Evolutionary conservation across 805 yeast species (phyloP).

Genomic region (Starmerella bacillaris): DNA sequence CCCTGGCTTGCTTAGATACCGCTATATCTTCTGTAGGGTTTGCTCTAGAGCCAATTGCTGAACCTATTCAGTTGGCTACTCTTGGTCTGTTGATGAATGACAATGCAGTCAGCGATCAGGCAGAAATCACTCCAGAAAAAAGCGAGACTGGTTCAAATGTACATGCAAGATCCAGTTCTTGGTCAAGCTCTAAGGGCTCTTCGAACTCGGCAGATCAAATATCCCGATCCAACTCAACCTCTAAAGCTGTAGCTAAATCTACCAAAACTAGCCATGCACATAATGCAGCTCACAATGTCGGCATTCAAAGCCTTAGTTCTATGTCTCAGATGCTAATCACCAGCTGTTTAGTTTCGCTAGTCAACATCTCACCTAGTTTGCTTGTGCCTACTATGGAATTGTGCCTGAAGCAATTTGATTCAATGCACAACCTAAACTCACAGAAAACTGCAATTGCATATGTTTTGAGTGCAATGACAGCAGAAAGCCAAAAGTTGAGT

Average conservation of each 20-base stretch:
- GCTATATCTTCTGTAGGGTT: conserved; percentile 8
- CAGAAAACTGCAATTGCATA: conserved; percentile 6
- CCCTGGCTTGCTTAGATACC: conserved; percentile 10
- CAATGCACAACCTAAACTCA: not conserved
- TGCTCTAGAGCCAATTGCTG: conserved; percentile 13
- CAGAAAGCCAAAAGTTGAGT: conserved; percentile 5
- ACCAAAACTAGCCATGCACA: too few relatives aligned
- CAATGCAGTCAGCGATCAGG: too few relatives aligned
- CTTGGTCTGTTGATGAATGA: conserved; percentile 13
- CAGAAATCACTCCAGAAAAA: conserved; percentile 2
- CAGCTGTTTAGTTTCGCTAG: conserved; percentile 6
- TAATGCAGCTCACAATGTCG: not conserved
- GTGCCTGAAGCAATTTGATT: conserved; percentile 11
- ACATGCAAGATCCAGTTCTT: too few relatives aligned
- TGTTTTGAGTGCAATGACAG: conserved; percentile 11
- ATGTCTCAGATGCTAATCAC: not conserved
- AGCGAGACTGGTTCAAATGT: too few relatives aligned
- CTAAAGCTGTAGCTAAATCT: too few relatives aligned
- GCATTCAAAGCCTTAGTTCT: not conserved
- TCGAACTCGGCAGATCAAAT: too few relatives aligned
- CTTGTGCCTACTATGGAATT: conserved; percentile 9
- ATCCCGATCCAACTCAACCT: too few relatives aligned
- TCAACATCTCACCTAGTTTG: conserved; percentile 10
- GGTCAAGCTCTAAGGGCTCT: not conserved
- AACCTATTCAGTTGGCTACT: conserved; percentile 13